These are phyloP conservation scores for Stagonosporopsis vannaccii DNA, from an alignment of 2,329 filamentous ascomycete genomes.

Conservation along the genomic window DNA sequence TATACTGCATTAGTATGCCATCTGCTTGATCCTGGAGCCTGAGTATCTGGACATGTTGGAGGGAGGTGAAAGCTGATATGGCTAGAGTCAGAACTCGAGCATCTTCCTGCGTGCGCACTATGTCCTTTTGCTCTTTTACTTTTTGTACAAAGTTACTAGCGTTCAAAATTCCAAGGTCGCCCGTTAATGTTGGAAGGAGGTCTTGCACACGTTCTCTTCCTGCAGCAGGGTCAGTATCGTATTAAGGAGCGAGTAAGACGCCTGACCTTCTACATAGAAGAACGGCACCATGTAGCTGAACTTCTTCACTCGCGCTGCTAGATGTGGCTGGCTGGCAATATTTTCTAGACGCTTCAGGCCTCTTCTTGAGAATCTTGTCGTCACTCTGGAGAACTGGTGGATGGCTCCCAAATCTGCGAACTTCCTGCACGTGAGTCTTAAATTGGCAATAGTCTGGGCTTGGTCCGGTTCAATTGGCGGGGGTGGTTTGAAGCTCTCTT, in stretches of 20 bases:
- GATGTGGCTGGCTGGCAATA: constrained; percentile 58
- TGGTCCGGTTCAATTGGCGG: constrained; percentile 53
- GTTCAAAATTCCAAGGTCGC: constrained; percentile 48
- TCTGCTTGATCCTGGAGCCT: constrained; percentile 68
- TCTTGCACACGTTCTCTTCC: constrained; percentile 52
- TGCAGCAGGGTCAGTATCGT: constrained; percentile 36
- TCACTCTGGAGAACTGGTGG: constrained; percentile 60
- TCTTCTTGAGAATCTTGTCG: constrained; percentile 59
- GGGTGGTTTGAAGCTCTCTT: constrained; percentile 59
- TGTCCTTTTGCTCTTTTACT: constrained; percentile 58
- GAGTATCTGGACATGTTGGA: constrained; percentile 71
- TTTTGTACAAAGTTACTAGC: constrained; percentile 55
- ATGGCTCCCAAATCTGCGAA: constrained; percentile 60
- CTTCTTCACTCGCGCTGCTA: constrained; percentile 64
- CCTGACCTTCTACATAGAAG: constrained; percentile 62
- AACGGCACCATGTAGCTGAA: constrained; percentile 68
- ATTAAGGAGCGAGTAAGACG: not conserved
- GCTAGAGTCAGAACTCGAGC: constrained; percentile 61
- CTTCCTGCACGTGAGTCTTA: constrained; percentile 49
- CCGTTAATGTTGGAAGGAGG: constrained; percentile 46
- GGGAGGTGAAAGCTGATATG: constrained; percentile 64
- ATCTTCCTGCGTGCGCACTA: constrained; percentile 61
- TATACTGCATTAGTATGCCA: constrained; percentile 60
- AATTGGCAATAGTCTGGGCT: constrained; percentile 43
- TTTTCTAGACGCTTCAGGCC: constrained; percentile 59